Conservation (phyloP, 768 basidiomycete genomes). For the Termitomyces titanicus region DNA sequence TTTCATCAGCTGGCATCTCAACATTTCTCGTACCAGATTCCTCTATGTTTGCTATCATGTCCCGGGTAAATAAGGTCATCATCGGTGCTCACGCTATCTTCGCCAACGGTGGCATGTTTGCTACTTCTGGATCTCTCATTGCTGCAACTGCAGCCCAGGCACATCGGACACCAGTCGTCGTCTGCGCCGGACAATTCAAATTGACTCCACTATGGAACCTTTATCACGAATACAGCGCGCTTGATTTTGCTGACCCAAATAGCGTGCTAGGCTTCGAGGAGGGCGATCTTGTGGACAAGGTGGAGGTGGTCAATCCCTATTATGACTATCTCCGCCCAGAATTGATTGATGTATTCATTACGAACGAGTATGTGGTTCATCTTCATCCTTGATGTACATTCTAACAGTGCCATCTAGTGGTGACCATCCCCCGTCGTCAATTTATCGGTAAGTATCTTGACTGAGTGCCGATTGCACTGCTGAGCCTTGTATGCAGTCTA, state of each 20-base stretch:
- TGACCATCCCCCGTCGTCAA: slow-evolving; percentile 93
- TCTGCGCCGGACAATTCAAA: slow-evolving; percentile 96
- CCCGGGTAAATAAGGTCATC: slow-evolving; percentile 94
- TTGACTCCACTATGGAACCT: slow-evolving; percentile 89
- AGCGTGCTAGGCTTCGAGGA: slow-evolving; percentile 72
- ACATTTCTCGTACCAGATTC: slow-evolving; percentile 98
- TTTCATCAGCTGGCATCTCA: slow-evolving; percentile 80
- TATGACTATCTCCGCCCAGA: slow-evolving; percentile 96
- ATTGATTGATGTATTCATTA: slow-evolving; percentile 89
- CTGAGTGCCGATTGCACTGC: neutral
- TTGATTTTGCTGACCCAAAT: slow-evolving; percentile 71
- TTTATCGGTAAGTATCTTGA: slow-evolving; percentile 62
- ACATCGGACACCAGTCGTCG: slow-evolving; percentile 89
- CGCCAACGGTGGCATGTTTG: slow-evolving; percentile 95
- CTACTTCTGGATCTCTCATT: slow-evolving; percentile 79
- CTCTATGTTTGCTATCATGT: slow-evolving; percentile 93
- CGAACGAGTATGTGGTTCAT: slow-evolving; percentile 80
- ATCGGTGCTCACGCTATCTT: slow-evolving; percentile 94
- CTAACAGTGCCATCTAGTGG: slow-evolving; percentile 50
- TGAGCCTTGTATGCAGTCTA: slow-evolving; percentile 40
- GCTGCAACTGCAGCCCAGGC: slow-evolving; percentile 85
- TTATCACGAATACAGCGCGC: slow-evolving; percentile 81
- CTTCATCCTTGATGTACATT: neutral
- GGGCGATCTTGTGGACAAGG: slow-evolving; percentile 76
- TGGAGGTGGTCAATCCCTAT: slow-evolving; percentile 93